phyloP scores from a whole-genome alignment of 1,139 yeast species.

The Dujonia santamariae region DNA sequence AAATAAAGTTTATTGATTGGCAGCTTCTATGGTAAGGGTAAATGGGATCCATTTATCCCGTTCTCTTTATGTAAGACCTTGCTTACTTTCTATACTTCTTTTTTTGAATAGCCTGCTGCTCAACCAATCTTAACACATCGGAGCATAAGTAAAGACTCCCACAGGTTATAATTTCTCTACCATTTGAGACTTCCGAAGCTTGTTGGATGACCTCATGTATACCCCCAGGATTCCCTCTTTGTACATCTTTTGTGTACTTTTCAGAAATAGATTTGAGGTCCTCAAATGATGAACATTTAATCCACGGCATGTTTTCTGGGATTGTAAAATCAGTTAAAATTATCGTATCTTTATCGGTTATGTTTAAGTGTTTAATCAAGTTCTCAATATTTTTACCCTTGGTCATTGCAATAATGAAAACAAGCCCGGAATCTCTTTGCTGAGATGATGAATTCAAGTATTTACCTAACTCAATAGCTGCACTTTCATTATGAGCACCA shows the following conservation, averaged over 20 bases:
- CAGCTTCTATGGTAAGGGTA: too few species aligned
- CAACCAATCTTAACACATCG: conserved; percentile 49
- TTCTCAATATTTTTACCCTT: conserved; percentile 61
- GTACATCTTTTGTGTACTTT: conserved; percentile 28
- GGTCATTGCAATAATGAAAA: conserved; percentile 73
- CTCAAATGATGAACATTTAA: conserved; percentile 44
- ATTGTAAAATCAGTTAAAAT: conserved; percentile 59
- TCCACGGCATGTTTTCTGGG: conserved; percentile 96
- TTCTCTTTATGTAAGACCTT: too few species aligned
- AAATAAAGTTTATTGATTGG: too few species aligned
- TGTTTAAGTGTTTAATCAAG: conserved; percentile 51
- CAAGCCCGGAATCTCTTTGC: conserved; percentile 32
- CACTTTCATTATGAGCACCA: conserved; percentile 91
- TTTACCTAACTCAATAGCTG: conserved; percentile 63
- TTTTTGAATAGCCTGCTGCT: too few species aligned
- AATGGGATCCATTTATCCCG: too few species aligned
- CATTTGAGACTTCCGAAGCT: conserved; percentile 13
- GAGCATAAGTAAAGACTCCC: conserved; percentile 80
- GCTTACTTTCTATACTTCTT: too few species aligned
- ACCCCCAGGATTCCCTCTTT: conserved; percentile 7
- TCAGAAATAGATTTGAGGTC: conserved; percentile 32
- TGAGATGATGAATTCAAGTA: conserved; percentile 16
- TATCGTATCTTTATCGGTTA: conserved; percentile 45
- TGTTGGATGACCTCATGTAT: conserved; percentile 11
- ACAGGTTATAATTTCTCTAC: conserved; percentile 55